These are phyloP conservation scores for Vigna nakashimae DNA, from an alignment of 306 rosid genomes.

Conservation along the genomic window DNA sequence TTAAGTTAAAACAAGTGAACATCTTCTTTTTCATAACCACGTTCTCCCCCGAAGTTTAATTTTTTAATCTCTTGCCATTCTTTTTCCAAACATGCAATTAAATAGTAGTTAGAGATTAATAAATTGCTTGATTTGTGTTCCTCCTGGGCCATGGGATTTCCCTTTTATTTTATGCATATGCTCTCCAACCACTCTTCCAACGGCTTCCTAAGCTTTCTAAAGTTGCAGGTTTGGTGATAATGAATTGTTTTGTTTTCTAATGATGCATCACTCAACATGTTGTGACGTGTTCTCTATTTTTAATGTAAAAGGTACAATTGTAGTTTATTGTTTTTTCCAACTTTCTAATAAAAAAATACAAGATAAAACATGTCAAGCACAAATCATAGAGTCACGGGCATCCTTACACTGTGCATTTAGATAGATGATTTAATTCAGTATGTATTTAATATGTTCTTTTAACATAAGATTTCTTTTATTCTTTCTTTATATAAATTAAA, in stretches of 20 bases:
- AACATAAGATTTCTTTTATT: background rate
- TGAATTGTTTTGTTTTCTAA: background rate
- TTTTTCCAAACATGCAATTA: background rate
- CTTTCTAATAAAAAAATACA: background rate
- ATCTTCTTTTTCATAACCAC: background rate
- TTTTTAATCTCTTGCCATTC: background rate
- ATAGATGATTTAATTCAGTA: background rate
- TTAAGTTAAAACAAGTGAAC: background rate
- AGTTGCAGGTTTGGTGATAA: background rate
- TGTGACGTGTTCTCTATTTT: slow-evolving; percentile 2
- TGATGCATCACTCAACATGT: background rate
- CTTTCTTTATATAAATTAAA: background rate
- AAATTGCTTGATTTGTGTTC: background rate
- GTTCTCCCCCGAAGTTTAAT: background rate
- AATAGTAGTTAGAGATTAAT: background rate
- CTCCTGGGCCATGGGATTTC: background rate
- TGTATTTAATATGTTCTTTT: background rate
- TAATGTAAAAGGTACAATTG: background rate
- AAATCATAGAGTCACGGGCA: background rate
- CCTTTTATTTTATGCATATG: background rate
- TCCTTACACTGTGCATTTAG: background rate
- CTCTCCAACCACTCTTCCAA: slow-evolving; percentile 10
- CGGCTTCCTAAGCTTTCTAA: background rate
- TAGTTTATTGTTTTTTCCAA: background rate
- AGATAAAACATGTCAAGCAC: background rate